Evolutionary conservation across 306 rosid genomes (phyloP), one percentile per base, ranked within the genome.

Genomic region (Luffa acutangula): DNA sequence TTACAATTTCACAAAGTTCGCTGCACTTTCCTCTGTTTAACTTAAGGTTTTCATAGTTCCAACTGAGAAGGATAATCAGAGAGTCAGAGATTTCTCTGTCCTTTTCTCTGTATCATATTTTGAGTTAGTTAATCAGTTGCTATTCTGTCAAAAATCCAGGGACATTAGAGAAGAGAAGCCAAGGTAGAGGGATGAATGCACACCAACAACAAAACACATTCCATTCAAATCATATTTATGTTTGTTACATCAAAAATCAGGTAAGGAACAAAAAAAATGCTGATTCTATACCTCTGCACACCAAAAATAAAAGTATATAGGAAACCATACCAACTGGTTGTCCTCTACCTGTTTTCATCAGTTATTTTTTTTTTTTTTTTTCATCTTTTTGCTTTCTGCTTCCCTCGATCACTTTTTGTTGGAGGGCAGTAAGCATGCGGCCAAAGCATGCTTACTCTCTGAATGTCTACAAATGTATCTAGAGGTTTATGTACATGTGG

Each of bases 361-460:
- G 78, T 48, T 49, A 4, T 53, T 53, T 49, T 49, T 1, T 17
- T 65, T 37, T 9, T 65, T 42, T 42, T 64, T 64, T 72, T 79
- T 78, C 52, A 49, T 49, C 48, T 75, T 79, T 13, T 43, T 43
- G 13, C 77, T 48, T 21, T 36, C 41, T 39, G 46, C 56, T 67
- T 63, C 56, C 74, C 60, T 74, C 78, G 36, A 76, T 82, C 85
- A 90, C 83, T 83, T 86, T 84, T 83, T 80, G 89, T 88, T 89
- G 92, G 85, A 80, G 81, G 78, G 78, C 69, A 82, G 78, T 79
- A 71, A 93, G 98, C 91, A 87, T 90, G 78, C 62, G 85, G 93
- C 94, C 97, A 64, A 82, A 79, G 97, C 87, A 84, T 89, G 90
- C 93, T 91, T 85, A 89, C 97, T 91, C 88, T 92, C 93, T 80